Evolutionary conservation across 306 rosid genomes (phyloP), one percentile per base, ranked within the genome.

Genomic region (Casuarina equisetifolia): DNA sequence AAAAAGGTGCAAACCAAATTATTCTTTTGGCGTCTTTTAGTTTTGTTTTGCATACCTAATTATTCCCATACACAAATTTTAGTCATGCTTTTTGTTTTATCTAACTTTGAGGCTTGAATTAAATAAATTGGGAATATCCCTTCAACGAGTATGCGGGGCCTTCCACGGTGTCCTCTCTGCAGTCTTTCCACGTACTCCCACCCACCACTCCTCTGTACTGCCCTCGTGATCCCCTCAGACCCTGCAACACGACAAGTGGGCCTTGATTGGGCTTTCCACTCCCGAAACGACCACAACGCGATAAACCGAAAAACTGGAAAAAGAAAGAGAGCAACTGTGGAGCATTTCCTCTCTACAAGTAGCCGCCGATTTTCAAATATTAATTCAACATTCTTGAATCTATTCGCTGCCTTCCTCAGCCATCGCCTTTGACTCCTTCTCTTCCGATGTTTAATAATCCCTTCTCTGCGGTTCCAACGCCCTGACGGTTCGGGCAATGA

Each of bases 191-290:
- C 20, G 58, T 52, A 35, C 16, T 32, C 16, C 40, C 45, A 36
- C 69, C 44, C 44, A 58, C 64, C 20, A 1, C 4, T 12, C 20
- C 5, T 44, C 64, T 75, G 74, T 80, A 54, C 43, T 69, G 43
- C 75, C 78, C 85, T 81, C 84, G 88, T 86, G 90, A 84, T 72
- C 44, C 42, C 25, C 69, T 61, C 44, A 35, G 8, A 4, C 20
- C n/a, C 43, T 36, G 35, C 69, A 25, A 62, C 69, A 62, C 44
- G 69, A 62, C 69, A 62, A 13, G 13, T 4, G 36, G 17, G 45
- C 42, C 44, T 5, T 62, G 1, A 15, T 62, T 62, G 69, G 69
- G 69, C 44, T 15, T 62, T 62, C 69, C 69, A 62, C 69, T 62
- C 42, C 19, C 43, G 2, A 62, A 12, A 36, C 17, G 35, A 32